Percentiles rank a stretch among this genome's conserved stretches.
Evolutionary conservation across 2,329 filamentous ascomycete genomes (phyloP).

Genomic region (Pezicula carpinea): DNA sequence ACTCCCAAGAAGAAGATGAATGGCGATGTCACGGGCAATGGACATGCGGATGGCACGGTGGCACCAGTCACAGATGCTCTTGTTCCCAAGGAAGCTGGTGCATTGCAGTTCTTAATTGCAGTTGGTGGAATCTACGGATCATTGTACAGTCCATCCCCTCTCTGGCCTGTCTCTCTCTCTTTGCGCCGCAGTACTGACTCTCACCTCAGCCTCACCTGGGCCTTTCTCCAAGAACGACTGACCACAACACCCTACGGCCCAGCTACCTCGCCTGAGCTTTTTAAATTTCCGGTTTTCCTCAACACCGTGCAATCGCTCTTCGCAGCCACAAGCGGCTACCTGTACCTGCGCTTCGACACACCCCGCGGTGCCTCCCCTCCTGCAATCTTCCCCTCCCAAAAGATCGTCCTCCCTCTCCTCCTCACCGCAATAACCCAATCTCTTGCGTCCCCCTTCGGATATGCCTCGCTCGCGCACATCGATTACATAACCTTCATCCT

Average conservation of each 20-base stretch:
- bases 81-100: slow-evolving; percentile 48
- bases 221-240: slow-evolving; percentile 92
- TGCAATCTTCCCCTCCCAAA: slow-evolving; percentile 70
- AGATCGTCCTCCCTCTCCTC: slow-evolving; percentile 72
- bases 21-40: slow-evolving; percentile 23
- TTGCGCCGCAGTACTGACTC: neutral
- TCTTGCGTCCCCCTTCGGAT: slow-evolving; percentile 91
- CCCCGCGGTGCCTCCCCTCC: slow-evolving; percentile 43
- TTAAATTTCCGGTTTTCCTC: slow-evolving; percentile 90
- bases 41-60: slow-evolving; percentile 21
- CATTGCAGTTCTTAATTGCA: slow-evolving; percentile 75
- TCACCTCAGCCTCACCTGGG: slow-evolving; percentile 76
- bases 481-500: slow-evolving; percentile 98
- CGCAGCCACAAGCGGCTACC: slow-evolving; percentile 73
- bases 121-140: slow-evolving; percentile 96
- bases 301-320: slow-evolving; percentile 94
- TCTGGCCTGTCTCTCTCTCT: too few relatives aligned
- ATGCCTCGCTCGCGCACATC: slow-evolving; percentile 86
- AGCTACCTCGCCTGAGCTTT: slow-evolving; percentile 60
- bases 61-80: slow-evolving; percentile 29
- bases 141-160: slow-evolving; percentile 60
- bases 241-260: slow-evolving; percentile 85
- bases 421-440: slow-evolving; percentile 85
- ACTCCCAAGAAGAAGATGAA: slow-evolving; percentile 25
- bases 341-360: slow-evolving; percentile 72